Percentiles rank a stretch among this genome's conserved stretches.
Conservation (phyloP, 106 monocot genomes). For the Allium sativum region DNA sequence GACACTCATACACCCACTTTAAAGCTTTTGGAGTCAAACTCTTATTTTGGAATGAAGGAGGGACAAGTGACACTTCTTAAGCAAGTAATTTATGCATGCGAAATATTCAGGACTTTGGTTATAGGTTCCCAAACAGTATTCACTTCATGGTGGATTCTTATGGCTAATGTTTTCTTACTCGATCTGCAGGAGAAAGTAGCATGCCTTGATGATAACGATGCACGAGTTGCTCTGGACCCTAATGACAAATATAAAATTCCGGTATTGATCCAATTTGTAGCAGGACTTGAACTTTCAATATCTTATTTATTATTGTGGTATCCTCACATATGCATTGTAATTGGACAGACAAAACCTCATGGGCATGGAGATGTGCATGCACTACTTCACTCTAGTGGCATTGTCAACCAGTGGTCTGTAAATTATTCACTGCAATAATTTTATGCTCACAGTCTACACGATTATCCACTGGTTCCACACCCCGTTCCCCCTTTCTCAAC, state of each 20-base stretch:
- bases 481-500: too few relatives aligned
- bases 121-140: constrained; percentile 6
- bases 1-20: constrained; percentile 75
- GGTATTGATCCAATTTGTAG: constrained; percentile 53
- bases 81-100: constrained; percentile 77
- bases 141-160: neutral
- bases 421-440: neutral
- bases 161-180: constrained; percentile 5
- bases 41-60: constrained; percentile 88
- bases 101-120: too few relatives aligned
- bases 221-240: constrained; percentile 77
- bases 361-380: constrained; percentile 98
- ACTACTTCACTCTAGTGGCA: constrained; percentile 89
- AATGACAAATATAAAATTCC: constrained; percentile 87
- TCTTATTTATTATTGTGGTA: too few relatives aligned
- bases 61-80: constrained; percentile 87
- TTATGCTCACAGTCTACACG: neutral
- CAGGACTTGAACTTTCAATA: too few relatives aligned
- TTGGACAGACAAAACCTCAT: constrained; percentile 91
- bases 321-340: constrained; percentile 4
- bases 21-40: constrained; percentile 74
- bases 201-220: constrained; percentile 93
- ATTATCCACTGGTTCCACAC: neutral
- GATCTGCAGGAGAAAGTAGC: constrained; percentile 90
- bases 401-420: constrained; percentile 58